phyloP scores from a whole-genome alignment of 1,139 yeast species.

The Saccharomyces hybrid region DNA sequence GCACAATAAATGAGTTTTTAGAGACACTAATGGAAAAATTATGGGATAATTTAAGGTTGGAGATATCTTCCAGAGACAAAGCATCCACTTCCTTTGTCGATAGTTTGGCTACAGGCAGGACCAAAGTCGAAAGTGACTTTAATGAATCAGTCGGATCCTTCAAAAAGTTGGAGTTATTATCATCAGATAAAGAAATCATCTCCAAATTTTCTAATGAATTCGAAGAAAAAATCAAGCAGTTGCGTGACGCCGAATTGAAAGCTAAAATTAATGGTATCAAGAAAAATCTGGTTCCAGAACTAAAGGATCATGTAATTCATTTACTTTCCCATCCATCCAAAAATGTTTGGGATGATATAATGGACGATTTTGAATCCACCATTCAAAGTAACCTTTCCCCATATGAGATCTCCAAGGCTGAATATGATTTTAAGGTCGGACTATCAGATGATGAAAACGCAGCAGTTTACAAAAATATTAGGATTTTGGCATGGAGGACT shows the following conservation, averaged over 20 bases:
- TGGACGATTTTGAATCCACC: slow-evolving; percentile 39
- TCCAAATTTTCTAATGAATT: slow-evolving; percentile 3
- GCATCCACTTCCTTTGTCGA: slow-evolving; percentile 18
- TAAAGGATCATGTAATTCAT: slow-evolving; percentile 26
- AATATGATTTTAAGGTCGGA: slow-evolving; percentile 60
- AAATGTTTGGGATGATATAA: slow-evolving; percentile 30
- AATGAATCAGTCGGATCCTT: slow-evolving; percentile 11
- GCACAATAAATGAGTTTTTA: slow-evolving; percentile 19
- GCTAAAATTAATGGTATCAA: slow-evolving; percentile 16
- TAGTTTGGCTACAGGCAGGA: slow-evolving; percentile 17
- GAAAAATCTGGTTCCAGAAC: slow-evolving; percentile 17
- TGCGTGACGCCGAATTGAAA: slow-evolving; percentile 22
- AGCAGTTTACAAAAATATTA: slow-evolving; percentile 39
- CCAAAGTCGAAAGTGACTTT: slow-evolving; percentile 8
- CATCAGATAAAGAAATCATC: not conserved
- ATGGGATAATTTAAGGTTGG: slow-evolving; percentile 9
- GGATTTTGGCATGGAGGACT: slow-evolving; percentile 55
- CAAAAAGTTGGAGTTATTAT: slow-evolving; percentile 11
- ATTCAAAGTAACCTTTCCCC: slow-evolving; percentile 32
- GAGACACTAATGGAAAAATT: slow-evolving; percentile 2
- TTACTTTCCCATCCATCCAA: slow-evolving; percentile 25
- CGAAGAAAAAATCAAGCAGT: slow-evolving; percentile 11
- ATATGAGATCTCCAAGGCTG: slow-evolving; percentile 23
- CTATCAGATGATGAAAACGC: slow-evolving; percentile 40
- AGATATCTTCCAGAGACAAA: slow-evolving; percentile 10